These are phyloP conservation scores for Sutorius australiensis DNA, from an alignment of 768 basidiomycete species.

Conservation along the genomic window DNA sequence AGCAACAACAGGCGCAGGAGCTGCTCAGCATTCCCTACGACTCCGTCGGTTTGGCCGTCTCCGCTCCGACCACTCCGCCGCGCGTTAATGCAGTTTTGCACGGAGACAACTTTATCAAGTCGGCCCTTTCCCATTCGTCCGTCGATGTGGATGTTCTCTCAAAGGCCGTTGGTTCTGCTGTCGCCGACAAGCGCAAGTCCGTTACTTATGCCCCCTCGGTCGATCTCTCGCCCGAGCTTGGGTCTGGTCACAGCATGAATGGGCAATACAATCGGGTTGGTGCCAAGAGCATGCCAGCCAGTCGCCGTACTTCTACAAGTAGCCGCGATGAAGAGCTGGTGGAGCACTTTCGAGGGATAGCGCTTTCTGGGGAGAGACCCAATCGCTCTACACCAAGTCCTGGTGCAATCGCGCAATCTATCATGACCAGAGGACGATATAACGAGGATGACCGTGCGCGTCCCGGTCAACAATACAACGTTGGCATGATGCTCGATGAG, in stretches of 20 bases:
- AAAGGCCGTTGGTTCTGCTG: constrained; percentile 63
- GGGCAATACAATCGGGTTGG: constrained; percentile 67
- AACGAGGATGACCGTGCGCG: constrained; percentile 55
- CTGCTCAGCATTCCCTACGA: constrained; percentile 74
- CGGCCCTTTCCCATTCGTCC: constrained; percentile 44
- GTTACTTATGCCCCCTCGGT: constrained; percentile 80
- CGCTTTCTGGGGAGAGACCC: constrained; percentile 61
- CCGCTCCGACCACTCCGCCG: constrained; percentile 85
- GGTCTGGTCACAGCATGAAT: constrained; percentile 40
- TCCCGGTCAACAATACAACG: constrained; percentile 66
- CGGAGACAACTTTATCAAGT: constrained; percentile 47
- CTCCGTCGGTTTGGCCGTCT: constrained; percentile 66
- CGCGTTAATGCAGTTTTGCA: constrained; percentile 70
- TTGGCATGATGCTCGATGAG: constrained; percentile 89
- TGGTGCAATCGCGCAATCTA: constrained; percentile 48
- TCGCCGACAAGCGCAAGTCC: constrained; percentile 78
- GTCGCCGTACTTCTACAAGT: constrained; percentile 84
- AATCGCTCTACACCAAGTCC: constrained; percentile 54
- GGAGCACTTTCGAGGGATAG: constrained; percentile 68
- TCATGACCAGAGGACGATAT: constrained; percentile 52
- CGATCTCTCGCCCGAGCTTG: constrained; percentile 67
- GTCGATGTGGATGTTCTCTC: constrained; percentile 63
- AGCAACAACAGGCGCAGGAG: constrained; percentile 87
- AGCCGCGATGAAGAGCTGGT: constrained; percentile 82
- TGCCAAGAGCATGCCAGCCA: constrained; percentile 91